Percentiles rank a stretch among this genome's conserved stretches.
phyloP scores from a whole-genome alignment of 1,284 basidiomycete genomes.

The Cutaneotrichosporon curvatum region DNA sequence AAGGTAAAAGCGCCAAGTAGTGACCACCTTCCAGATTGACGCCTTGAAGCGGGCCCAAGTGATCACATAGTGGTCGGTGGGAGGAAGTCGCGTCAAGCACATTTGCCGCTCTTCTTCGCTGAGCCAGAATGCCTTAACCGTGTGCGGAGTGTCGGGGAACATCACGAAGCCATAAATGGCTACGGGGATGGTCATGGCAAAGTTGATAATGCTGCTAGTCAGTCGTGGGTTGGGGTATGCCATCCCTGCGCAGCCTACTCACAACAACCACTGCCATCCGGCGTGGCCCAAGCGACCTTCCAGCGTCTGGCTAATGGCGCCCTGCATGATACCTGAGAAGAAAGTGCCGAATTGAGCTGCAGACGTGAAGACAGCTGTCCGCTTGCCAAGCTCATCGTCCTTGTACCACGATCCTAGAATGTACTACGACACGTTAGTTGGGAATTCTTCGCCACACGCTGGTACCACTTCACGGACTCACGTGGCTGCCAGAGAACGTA shows the following conservation, averaged over 20 bases:
- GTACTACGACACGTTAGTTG: slow-evolving; percentile 18
- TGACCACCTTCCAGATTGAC: slow-evolving; percentile 18
- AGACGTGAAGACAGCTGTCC: slow-evolving; percentile 36
- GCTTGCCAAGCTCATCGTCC: slow-evolving; percentile 35
- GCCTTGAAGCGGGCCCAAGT: slow-evolving; percentile 21
- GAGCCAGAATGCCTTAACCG: slow-evolving; percentile 35
- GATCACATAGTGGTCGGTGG: slow-evolving; percentile 23
- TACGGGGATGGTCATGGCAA: slow-evolving; percentile 32
- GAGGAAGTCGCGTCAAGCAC: slow-evolving; percentile 24
- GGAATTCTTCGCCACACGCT: too few species aligned
- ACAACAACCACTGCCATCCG: slow-evolving; percentile 35
- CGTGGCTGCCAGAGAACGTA: slow-evolving; percentile 30
- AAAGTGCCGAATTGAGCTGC: slow-evolving; percentile 35
- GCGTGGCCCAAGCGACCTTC: slow-evolving; percentile 22
- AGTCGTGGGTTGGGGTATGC: neutral
- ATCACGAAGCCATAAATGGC: slow-evolving; percentile 38
- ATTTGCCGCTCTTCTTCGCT: slow-evolving; percentile 30
- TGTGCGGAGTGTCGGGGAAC: slow-evolving; percentile 39
- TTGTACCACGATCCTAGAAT: slow-evolving; percentile 43
- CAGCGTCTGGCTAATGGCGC: slow-evolving; percentile 30
- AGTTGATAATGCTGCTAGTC: slow-evolving; percentile 22
- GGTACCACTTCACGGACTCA: neutral
- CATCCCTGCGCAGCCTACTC: too few species aligned
- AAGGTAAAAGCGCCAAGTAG: slow-evolving; percentile 31
- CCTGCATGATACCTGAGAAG: slow-evolving; percentile 41